Conservation (phyloP, 208 protist genomes). For the Novymonas esmeraldas region DNA sequence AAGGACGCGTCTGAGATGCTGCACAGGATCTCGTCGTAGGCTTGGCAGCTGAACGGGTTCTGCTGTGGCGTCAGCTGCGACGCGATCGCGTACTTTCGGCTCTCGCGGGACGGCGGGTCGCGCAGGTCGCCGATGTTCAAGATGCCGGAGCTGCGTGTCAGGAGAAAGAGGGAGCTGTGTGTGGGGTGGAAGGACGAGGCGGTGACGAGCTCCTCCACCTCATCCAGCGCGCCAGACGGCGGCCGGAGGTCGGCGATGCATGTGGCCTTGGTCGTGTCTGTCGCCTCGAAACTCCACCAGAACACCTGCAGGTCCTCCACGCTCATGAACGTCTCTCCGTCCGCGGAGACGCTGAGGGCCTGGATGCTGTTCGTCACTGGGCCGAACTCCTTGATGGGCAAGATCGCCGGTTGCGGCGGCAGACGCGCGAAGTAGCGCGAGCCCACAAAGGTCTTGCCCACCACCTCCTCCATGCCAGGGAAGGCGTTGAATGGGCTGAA, state of each 20-base stretch:
- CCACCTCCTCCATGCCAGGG: slow-evolving; percentile 64
- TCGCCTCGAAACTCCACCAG: slow-evolving; percentile 86
- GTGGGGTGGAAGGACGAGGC: slow-evolving; percentile 80
- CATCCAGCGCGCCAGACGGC: slow-evolving; percentile 66
- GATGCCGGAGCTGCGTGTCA: slow-evolving; percentile 80
- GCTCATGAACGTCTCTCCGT: slow-evolving; percentile 85
- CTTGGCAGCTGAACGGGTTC: slow-evolving; percentile 52
- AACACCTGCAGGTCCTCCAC: slow-evolving; percentile 90
- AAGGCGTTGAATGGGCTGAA: slow-evolving; percentile 79
- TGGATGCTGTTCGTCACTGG: slow-evolving; percentile 74
- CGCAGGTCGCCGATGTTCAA: slow-evolving; percentile 88
- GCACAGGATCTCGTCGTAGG: slow-evolving; percentile 86
- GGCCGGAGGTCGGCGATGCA: slow-evolving; percentile 79
- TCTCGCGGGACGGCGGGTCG: slow-evolving; percentile 63
- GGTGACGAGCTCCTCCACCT: slow-evolving; percentile 84
- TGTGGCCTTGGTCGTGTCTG: slow-evolving; percentile 63
- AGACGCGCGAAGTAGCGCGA: slow-evolving; percentile 73
- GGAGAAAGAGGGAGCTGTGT: slow-evolving; percentile 83
- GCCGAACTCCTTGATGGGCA: slow-evolving; percentile 83
- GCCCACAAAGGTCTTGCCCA: slow-evolving; percentile 49
- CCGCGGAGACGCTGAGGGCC: slow-evolving; percentile 70
- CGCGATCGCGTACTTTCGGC: slow-evolving; percentile 70
- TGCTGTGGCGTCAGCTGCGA: slow-evolving; percentile 59
- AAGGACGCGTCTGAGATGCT: slow-evolving; percentile 86
- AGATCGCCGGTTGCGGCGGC: slow-evolving; percentile 55